Evolutionary conservation across 2,329 filamentous ascomycete genomes (phyloP).

Genomic region (Colletotrichum ledebouriae): DNA sequence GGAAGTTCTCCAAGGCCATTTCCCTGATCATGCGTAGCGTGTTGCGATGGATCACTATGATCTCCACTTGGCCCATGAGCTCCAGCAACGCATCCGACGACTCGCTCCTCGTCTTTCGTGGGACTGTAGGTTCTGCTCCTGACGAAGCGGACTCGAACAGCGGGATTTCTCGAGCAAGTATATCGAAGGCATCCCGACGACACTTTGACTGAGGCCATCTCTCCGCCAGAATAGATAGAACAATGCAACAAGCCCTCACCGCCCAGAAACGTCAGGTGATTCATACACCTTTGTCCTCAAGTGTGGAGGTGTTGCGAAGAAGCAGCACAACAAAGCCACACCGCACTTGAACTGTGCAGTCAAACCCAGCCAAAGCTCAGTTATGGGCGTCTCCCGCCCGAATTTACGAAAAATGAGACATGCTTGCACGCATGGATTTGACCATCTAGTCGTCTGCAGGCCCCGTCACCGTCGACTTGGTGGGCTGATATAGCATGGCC

Average conservation of each 20-base stretch:
- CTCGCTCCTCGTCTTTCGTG: slow-evolving; percentile 4
- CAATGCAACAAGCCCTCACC: slow-evolving; percentile 52
- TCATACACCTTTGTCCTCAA: slow-evolving; percentile 48
- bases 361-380: slow-evolving; percentile 48
- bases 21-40: slow-evolving; percentile 26
- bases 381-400: slow-evolving; percentile 47
- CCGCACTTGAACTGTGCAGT: slow-evolving; percentile 52
- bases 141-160: not conserved
- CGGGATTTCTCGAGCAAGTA: slow-evolving; percentile 47
- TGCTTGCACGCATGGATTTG: slow-evolving; percentile 47
- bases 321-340: slow-evolving; percentile 53
- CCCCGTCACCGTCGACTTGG: slow-evolving; percentile 43
- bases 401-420: slow-evolving; percentile 49
- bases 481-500: slow-evolving; percentile 48
- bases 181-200: slow-evolving; percentile 52
- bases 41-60: slow-evolving; percentile 19
- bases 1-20: slow-evolving; percentile 16
- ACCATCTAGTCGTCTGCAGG: slow-evolving; percentile 48
- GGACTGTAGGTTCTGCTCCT: not conserved
- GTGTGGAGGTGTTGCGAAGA: slow-evolving; percentile 51
- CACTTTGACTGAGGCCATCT: slow-evolving; percentile 53
- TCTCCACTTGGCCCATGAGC: slow-evolving; percentile 5
- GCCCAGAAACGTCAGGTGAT: slow-evolving; percentile 49
- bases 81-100: slow-evolving; percentile 4
- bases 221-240: slow-evolving; percentile 53